Evolutionary conservation across 2,329 filamentous ascomycete species (phyloP).

Genomic region (Boeremia lycopersici): DNA sequence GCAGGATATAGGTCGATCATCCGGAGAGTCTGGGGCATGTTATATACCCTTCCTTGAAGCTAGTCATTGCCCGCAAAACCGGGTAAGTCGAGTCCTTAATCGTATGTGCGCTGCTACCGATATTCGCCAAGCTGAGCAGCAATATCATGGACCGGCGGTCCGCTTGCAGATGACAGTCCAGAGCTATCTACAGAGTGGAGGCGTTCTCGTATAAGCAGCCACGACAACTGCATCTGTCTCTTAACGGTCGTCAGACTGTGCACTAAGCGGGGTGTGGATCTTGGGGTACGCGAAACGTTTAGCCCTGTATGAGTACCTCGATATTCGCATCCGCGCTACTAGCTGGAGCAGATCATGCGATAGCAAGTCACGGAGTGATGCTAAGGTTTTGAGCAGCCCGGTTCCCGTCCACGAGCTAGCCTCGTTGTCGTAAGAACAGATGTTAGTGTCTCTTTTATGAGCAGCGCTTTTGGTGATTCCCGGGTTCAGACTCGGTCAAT

Average conservation of each 20-base stretch:
- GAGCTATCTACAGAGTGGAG: conserved; percentile 27
- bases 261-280: conserved; percentile 13
- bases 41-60: conserved; percentile 41
- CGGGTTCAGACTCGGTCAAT: too few relatives aligned
- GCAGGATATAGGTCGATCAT: conserved; percentile 39
- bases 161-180: conserved; percentile 36
- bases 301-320: background rate
- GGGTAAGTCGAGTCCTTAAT: background rate
- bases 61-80: background rate
- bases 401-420: background rate
- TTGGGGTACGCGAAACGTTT: conserved; percentile 16
- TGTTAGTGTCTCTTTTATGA: too few relatives aligned
- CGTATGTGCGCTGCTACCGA: background rate
- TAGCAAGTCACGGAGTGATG: background rate
- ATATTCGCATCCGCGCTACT: background rate
- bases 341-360: background rate
- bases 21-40: conserved; percentile 30
- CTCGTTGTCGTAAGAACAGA: too few relatives aligned
- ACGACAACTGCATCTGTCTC: conserved; percentile 14
- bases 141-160: conserved; percentile 46
- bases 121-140: conserved; percentile 34
- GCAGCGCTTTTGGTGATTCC: too few relatives aligned
- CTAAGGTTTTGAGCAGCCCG: background rate
- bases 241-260: background rate
- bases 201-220: conserved; percentile 39